phyloP scores from a whole-genome alignment of 2,329 filamentous ascomycete genomes.

The Neofusicoccum sp. region DNA sequence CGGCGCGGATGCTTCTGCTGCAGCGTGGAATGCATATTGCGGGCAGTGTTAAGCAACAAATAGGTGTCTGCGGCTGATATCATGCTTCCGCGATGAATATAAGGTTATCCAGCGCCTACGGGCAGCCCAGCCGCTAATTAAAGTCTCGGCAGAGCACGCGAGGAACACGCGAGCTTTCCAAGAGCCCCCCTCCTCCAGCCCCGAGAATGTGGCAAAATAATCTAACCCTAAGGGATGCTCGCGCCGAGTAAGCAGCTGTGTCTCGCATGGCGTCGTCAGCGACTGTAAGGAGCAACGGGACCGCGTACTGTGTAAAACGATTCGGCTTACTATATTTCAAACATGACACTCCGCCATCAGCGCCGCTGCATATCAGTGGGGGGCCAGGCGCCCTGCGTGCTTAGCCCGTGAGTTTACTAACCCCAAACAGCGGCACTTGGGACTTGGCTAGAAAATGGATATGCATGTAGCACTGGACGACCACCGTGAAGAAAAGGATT shows the following conservation, averaged over 20 bases:
- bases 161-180: not conserved
- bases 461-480: too few relatives aligned
- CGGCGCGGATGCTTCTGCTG: not conserved
- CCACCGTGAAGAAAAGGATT: too few relatives aligned
- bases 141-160: slow-evolving; percentile 1
- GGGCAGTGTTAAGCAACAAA: not conserved
- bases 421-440: not conserved
- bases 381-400: too few relatives aligned
- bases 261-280: not conserved
- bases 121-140: not conserved
- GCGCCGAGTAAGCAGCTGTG: not conserved
- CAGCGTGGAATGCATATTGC: not conserved
- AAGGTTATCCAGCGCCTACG: not conserved
- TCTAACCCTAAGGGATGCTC: slow-evolving; percentile 5
- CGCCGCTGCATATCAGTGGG: not conserved
- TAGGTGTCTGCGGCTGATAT: not conserved
- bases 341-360: not conserved
- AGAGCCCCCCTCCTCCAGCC: not conserved
- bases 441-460: too few relatives aligned
- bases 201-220: not conserved
- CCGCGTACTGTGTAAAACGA: not conserved
- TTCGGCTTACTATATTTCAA: not conserved
- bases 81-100: not conserved
- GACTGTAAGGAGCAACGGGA: not conserved
- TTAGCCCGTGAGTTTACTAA: not conserved